A percentile compares a stretch with the other conserved stretches of the same genome.
phyloP scores from a whole-genome alignment of 306 rosid genomes.

The Luffa aegyptiaca region DNA sequence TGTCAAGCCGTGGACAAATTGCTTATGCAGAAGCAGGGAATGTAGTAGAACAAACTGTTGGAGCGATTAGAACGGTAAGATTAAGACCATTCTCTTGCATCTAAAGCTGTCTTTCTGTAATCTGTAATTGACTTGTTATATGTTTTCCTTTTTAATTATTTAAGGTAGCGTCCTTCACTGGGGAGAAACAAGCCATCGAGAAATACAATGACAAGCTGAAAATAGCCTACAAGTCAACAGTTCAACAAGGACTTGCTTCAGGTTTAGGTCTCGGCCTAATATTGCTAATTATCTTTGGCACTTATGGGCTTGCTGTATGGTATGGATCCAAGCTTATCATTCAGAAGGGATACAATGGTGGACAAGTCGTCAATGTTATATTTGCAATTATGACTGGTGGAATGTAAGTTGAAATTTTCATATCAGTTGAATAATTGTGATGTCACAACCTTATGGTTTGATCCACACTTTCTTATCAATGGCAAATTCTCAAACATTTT shows the following conservation, averaged over 20 bases:
- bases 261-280: slow-evolving; percentile 57
- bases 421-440: neutral
- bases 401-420: slow-evolving; percentile 20
- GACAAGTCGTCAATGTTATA: slow-evolving; percentile 52
- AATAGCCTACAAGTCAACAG: slow-evolving; percentile 39
- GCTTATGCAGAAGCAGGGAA: slow-evolving; percentile 90
- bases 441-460: neutral
- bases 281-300: slow-evolving; percentile 33
- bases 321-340: slow-evolving; percentile 70
- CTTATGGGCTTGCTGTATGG: slow-evolving; percentile 81
- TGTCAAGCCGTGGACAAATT: slow-evolving; percentile 65
- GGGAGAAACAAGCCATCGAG: slow-evolving; percentile 66
- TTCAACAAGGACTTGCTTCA: slow-evolving; percentile 56
- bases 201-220: slow-evolving; percentile 47
- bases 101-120: neutral
- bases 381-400: slow-evolving; percentile 77
- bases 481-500: neutral
- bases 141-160: neutral
- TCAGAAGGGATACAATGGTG: slow-evolving; percentile 60
- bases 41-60: slow-evolving; percentile 74
- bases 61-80: slow-evolving; percentile 80
- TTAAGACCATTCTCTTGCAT: neutral
- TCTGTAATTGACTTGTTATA: neutral
- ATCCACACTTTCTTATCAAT: neutral
- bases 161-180: slow-evolving; percentile 86